A percentile compares a stretch with the other conserved stretches of the same genome.
Evolutionary conservation across 1,284 basidiomycete species (phyloP).

Genomic region (Tilletia walkeri): DNA sequence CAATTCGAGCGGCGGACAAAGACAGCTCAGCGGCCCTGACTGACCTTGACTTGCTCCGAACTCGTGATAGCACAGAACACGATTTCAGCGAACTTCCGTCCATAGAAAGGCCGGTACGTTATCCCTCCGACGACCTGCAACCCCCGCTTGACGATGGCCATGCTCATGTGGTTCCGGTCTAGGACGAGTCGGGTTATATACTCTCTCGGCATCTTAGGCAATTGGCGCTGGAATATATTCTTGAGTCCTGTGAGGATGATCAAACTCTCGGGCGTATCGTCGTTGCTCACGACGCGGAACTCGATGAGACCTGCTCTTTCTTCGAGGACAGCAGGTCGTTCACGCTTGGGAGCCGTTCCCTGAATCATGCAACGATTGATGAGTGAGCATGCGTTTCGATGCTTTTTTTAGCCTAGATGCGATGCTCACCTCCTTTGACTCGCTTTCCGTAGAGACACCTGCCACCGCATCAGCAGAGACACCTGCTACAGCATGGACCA

Average conservation of each 20-base stretch:
- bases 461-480: not conserved
- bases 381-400: too few species aligned
- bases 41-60: slow-evolving; percentile 92
- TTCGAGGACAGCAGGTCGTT: slow-evolving; percentile 71
- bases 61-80: slow-evolving; percentile 98
- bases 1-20: not conserved
- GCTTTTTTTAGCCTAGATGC: not conserved
- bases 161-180: slow-evolving; percentile 82
- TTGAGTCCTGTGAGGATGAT: slow-evolving; percentile 91
- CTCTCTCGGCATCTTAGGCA: slow-evolving; percentile 98
- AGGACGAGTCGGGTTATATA: slow-evolving; percentile 96
- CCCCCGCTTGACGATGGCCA: slow-evolving; percentile 93
- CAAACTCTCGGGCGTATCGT: slow-evolving; percentile 66
- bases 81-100: slow-evolving; percentile 93
- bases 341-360: slow-evolving; percentile 24
- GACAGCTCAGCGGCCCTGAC: slow-evolving; percentile 24
- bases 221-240: slow-evolving; percentile 92
- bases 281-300: slow-evolving; percentile 81
- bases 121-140: slow-evolving; percentile 97
- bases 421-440: slow-evolving; percentile 2
- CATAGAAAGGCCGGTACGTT: slow-evolving; percentile 92
- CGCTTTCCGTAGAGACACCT: not conserved
- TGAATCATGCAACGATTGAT: not conserved
- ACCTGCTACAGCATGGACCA: not conserved
- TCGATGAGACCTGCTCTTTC: slow-evolving; percentile 79